Percentiles rank a stretch among this genome's conserved stretches.
These are phyloP conservation scores for Tolypocladium ophioglossoides DNA, from an alignment of 2,329 filamentous ascomycete species.

Conservation along the genomic window DNA sequence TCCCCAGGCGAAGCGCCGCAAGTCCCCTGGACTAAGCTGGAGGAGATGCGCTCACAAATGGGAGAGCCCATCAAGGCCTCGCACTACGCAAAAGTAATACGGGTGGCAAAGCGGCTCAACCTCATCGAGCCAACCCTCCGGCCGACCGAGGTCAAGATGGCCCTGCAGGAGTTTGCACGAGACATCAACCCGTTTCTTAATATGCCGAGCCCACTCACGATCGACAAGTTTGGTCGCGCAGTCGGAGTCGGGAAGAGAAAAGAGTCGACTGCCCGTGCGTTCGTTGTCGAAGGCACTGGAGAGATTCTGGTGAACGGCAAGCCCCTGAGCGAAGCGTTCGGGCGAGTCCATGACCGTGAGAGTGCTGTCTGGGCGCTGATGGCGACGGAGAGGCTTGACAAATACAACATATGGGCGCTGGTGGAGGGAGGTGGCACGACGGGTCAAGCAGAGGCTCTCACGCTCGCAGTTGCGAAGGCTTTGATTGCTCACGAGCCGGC, in stretches of 20 bases:
- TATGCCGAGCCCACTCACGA: slow-evolving; percentile 45
- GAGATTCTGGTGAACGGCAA: slow-evolving; percentile 87
- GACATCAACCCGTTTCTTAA: slow-evolving; percentile 62
- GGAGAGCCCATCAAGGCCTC: slow-evolving; percentile 65
- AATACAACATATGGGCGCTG: slow-evolving; percentile 91
- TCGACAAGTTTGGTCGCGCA: slow-evolving; percentile 71
- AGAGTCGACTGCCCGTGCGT: slow-evolving; percentile 73
- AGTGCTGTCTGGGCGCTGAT: slow-evolving; percentile 88
- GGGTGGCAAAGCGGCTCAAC: slow-evolving; percentile 70
- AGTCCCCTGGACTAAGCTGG: slow-evolving; percentile 70
- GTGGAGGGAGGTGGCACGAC: slow-evolving; percentile 83
- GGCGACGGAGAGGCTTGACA: slow-evolving; percentile 72
- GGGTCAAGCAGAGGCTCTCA: slow-evolving; percentile 90
- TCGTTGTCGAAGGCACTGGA: slow-evolving; percentile 84
- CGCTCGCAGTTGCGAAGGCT: slow-evolving; percentile 79
- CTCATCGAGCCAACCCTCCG: slow-evolving; percentile 71
- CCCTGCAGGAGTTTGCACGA: slow-evolving; percentile 62
- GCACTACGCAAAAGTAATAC: slow-evolving; percentile 69
- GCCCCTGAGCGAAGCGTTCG: slow-evolving; percentile 71
- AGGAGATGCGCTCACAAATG: slow-evolving; percentile 60
- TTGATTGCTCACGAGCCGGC: slow-evolving; percentile 85
- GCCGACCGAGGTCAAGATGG: slow-evolving; percentile 55
- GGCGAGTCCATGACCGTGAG: slow-evolving; percentile 84
- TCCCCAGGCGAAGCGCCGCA: slow-evolving; percentile 55
- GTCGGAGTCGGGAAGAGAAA: slow-evolving; percentile 80